Evolutionary conservation across 2,329 filamentous ascomycete species (phyloP), one percentile per base, ranked within the genome.

Genomic region (Colletotrichum truncatum): DNA sequence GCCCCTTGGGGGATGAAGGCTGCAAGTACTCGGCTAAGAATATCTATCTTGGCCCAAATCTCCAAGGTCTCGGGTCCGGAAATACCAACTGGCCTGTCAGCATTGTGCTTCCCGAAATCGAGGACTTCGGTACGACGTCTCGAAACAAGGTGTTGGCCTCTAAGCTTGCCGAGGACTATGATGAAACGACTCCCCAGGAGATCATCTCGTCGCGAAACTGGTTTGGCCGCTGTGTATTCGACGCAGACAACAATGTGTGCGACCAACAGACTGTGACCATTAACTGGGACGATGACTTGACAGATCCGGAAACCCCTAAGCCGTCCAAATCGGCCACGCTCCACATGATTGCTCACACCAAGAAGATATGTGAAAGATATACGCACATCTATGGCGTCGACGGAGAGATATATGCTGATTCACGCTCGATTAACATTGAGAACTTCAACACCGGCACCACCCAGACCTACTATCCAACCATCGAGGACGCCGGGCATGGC

Each of bases 141-240:
- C 77, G 76, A 51, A 71, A 73, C 64, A 74, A 80, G 1, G 82
- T 82, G 39, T 61, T 85, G 18, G 64, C 85, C 26, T 72, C 73
- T 54, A 76, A 80, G 48, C 76, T 87, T 11, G 76, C 79, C 18
- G 83, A 87, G 54, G 85, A 89, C 72, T 89, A 89, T 64, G 80
- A 84, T 12, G 73, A 78, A 1, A 74, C 77, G 6, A 87, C 83
- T 0, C 81, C 85, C 4, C 76, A 80, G 56, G 73, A 78, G 1
- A 79, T 82, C n/a, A 74, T 85, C 2, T 81, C 82, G 3, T 79
- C 80, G 5, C 80, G 84, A 9, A 90, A 90, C 69, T 91, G 94
- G 93, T 98, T 94, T 73, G 96, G 96, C 0, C 89, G 95, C n/a
- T 99, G 96, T 74, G 96, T 98, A 2, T 98, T 90, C 79, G 96